These are phyloP conservation scores for Pouteria campechiana DNA, from an alignment of 179 eudicot genomes.

Conservation along the genomic window DNA sequence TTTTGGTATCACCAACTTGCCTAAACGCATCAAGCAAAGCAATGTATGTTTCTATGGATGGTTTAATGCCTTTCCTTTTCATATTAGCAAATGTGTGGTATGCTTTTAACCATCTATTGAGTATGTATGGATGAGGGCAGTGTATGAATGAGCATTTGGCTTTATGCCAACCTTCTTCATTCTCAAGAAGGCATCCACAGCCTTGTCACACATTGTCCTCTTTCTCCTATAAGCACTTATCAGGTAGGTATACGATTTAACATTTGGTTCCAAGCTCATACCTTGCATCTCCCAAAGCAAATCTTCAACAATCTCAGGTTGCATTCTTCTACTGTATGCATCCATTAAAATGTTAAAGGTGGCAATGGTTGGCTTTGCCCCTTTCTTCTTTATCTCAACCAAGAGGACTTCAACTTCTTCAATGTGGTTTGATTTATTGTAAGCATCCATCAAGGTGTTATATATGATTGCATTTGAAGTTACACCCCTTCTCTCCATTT, in stretches of 20 bases:
- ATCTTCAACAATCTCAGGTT: slow-evolving; percentile 78
- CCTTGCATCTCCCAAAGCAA: slow-evolving; percentile 64
- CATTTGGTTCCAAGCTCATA: slow-evolving; percentile 54
- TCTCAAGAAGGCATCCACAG: slow-evolving; percentile 79
- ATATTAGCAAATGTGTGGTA: slow-evolving; percentile 60
- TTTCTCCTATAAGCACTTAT: slow-evolving; percentile 84
- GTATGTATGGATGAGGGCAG: slow-evolving; percentile 83
- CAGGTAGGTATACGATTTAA: slow-evolving; percentile 68
- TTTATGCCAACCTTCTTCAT: slow-evolving; percentile 77
- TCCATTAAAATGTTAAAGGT: slow-evolving; percentile 79
- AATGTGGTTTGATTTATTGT: slow-evolving; percentile 54
- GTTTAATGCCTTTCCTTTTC: slow-evolving; percentile 63
- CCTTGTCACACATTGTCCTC: slow-evolving; percentile 84
- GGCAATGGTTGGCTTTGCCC: slow-evolving; percentile 47
- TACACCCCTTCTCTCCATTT: slow-evolving; percentile 86
- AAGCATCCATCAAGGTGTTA: slow-evolving; percentile 77
- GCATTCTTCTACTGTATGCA: slow-evolving; percentile 85
- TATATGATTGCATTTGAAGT: slow-evolving; percentile 68
- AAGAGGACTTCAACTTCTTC: slow-evolving; percentile 96
- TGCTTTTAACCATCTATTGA: slow-evolving; percentile 74
- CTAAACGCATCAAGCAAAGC: slow-evolving; percentile 84
- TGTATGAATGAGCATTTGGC: slow-evolving; percentile 83
- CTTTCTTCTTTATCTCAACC: slow-evolving; percentile 65
- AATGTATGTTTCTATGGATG: slow-evolving; percentile 80
- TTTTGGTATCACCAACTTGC: slow-evolving; percentile 76